phyloP scores from a whole-genome alignment of 2,329 filamentous ascomycete genomes.

The Aspergillus awamori region DNA sequence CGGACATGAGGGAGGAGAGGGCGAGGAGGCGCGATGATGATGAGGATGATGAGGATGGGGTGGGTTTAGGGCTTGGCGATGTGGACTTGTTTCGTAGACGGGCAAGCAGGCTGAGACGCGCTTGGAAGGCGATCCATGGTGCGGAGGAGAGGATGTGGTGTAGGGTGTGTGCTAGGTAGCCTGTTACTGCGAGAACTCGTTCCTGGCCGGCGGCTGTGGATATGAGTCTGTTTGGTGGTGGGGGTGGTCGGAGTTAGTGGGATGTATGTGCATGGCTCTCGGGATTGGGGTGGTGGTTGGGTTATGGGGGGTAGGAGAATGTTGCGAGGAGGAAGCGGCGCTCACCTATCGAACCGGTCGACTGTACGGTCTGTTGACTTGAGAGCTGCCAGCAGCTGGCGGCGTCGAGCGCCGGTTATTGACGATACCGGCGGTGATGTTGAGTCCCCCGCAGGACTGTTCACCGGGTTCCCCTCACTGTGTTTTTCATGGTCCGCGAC shows the following conservation, averaged over 20 bases:
- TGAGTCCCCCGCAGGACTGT: conserved; percentile 15
- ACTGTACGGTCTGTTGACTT: conserved; percentile 33
- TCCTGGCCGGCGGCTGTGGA: conserved; percentile 71
- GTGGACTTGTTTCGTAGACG: conserved; percentile 30
- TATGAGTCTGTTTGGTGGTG: conserved; percentile 56
- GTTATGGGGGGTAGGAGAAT: background rate
- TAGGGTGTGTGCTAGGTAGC: conserved; percentile 67
- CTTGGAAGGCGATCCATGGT: conserved; percentile 42
- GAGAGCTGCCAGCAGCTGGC: conserved; percentile 31
- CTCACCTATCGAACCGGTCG: conserved; percentile 36
- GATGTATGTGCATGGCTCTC: background rate
- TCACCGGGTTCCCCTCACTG: conserved; percentile 28
- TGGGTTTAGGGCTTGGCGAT: conserved; percentile 18
- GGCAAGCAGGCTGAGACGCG: conserved; percentile 49
- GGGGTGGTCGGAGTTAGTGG: conserved; percentile 11
- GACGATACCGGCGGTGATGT: conserved; percentile 13
- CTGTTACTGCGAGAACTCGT: conserved; percentile 67
- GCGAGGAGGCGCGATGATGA: conserved; percentile 52
- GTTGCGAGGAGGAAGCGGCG: conserved; percentile 9
- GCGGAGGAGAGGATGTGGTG: conserved; percentile 63
- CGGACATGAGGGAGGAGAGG: conserved; percentile 51
- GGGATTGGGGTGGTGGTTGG: too few relatives aligned
- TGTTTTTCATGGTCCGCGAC: conserved; percentile 19
- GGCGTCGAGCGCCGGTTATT: conserved; percentile 16
- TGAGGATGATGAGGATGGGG: conserved; percentile 30